Conservation (phyloP, 768 basidiomycete genomes). For the Tylopilus plumbeoviolaceoides region DNA sequence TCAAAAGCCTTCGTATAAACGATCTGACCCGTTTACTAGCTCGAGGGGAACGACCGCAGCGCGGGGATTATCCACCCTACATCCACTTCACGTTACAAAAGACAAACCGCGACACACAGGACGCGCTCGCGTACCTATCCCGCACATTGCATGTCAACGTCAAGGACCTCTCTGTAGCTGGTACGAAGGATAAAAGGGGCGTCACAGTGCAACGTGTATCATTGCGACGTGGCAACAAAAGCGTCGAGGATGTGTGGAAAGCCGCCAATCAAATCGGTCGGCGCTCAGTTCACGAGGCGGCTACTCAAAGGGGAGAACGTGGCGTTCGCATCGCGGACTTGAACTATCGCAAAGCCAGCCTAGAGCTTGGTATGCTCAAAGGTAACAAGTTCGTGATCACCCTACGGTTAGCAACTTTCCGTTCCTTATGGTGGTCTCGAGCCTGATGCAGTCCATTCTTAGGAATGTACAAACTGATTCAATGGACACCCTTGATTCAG, state of each 20-base stretch:
- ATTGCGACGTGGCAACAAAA: slow-evolving; percentile 69
- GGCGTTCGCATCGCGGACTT: slow-evolving; percentile 88
- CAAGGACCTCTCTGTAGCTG: slow-evolving; percentile 86
- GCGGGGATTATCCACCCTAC: slow-evolving; percentile 75
- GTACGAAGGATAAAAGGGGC: slow-evolving; percentile 98
- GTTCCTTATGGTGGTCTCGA: slow-evolving; percentile 14
- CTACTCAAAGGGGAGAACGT: slow-evolving; percentile 77
- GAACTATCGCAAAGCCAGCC: slow-evolving; percentile 71
- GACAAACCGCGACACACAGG: slow-evolving; percentile 96
- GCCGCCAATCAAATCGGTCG: slow-evolving; percentile 66
- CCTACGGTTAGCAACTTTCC: slow-evolving; percentile 53
- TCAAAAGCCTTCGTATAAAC: not conserved
- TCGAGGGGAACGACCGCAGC: slow-evolving; percentile 43
- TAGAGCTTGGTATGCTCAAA: slow-evolving; percentile 95
- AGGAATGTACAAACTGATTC: slow-evolving; percentile 86
- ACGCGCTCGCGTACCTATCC: slow-evolving; percentile 78
- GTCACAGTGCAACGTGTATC: slow-evolving; percentile 93
- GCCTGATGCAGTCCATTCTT: slow-evolving; percentile 4
- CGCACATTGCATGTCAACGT: slow-evolving; percentile 70
- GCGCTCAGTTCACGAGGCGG: slow-evolving; percentile 51
- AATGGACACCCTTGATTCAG: slow-evolving; percentile 64
- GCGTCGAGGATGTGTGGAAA: slow-evolving; percentile 82
- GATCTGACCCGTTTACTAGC: slow-evolving; percentile 10
- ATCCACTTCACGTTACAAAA: slow-evolving; percentile 97
- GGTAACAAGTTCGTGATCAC: slow-evolving; percentile 97